Conservation (phyloP, 305 asterid species). For the Striga hermonthica region DNA sequence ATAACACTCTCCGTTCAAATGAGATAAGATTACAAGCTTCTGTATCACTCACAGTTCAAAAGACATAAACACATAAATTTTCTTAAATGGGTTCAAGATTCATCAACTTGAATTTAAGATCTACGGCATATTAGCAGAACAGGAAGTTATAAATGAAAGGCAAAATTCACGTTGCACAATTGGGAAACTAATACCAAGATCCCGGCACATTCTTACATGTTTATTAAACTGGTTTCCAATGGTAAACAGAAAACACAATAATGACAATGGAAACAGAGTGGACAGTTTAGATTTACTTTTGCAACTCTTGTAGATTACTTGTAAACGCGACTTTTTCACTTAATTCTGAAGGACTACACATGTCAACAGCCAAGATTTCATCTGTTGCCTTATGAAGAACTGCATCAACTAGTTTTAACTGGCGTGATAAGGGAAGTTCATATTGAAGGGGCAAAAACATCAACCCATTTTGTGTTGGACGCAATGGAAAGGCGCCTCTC, state of each 20-base stretch:
- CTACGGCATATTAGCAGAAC: constrained; percentile 10
- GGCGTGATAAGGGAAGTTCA: constrained; percentile 64
- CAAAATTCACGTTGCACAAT: constrained; percentile 6
- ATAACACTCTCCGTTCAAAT: not conserved
- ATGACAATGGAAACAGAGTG: constrained; percentile 19
- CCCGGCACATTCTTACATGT: constrained; percentile 15
- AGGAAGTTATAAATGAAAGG: constrained; percentile 3
- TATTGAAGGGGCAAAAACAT: constrained; percentile 74
- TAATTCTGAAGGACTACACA: constrained; percentile 51
- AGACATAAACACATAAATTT: constrained; percentile 1
- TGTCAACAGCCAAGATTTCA: constrained; percentile 76
- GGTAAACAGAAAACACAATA: constrained; percentile 19
- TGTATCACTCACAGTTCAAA: constrained; percentile 4
- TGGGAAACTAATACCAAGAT: constrained; percentile 9
- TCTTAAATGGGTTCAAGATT: not conserved
- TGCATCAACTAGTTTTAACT: constrained; percentile 70
- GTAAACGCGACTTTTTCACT: constrained; percentile 50
- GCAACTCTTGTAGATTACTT: constrained; percentile 68
- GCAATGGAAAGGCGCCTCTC: constrained; percentile 92
- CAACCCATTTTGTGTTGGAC: constrained; percentile 74
- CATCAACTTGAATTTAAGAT: constrained; percentile 8
- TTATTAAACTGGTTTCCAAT: constrained; percentile 22
- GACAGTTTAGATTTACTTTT: constrained; percentile 48
- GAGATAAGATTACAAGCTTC: not conserved
- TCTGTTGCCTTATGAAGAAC: constrained; percentile 95